phyloP scores from a whole-genome alignment of 176 grass and related monocot species.

The maize (Zea mays) region DNA sequence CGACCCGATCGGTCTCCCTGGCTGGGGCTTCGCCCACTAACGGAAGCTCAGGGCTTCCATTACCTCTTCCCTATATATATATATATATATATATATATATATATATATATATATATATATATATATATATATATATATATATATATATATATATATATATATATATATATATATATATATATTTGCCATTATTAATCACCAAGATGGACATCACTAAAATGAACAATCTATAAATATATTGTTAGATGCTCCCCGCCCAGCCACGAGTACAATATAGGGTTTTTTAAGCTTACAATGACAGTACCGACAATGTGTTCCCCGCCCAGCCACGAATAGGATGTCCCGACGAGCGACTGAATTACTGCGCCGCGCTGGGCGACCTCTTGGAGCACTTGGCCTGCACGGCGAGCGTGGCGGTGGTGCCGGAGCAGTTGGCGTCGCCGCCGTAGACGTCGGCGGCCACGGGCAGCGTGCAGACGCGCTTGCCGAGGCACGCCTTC shows the following conservation, averaged over 20 bases:
- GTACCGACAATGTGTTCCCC: not conserved
- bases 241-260: not conserved
- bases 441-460: constrained; percentile 54
- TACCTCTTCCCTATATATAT: too few species aligned
- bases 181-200: too few species aligned
- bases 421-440: constrained; percentile 66
- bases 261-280: not conserved
- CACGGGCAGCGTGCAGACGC: constrained; percentile 50
- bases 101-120: too few species aligned
- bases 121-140: too few species aligned
- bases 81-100: too few species aligned
- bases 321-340: not conserved
- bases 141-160: too few species aligned
- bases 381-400: constrained; percentile 91
- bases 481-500: constrained; percentile 76
- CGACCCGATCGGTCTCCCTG: too few species aligned
- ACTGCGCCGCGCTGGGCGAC: constrained; percentile 36
- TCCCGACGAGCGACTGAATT: constrained; percentile 2
- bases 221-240: constrained; percentile 35
- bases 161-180: too few species aligned
- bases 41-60: too few species aligned
- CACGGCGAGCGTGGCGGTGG: constrained; percentile 67
- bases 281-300: constrained; percentile 5
- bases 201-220: too few species aligned
- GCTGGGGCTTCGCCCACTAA: too few species aligned